Evolutionary conservation across 345 rosid species (phyloP), one percentile per base, ranked within the genome.

Genomic region (Dimocarpus longan): DNA sequence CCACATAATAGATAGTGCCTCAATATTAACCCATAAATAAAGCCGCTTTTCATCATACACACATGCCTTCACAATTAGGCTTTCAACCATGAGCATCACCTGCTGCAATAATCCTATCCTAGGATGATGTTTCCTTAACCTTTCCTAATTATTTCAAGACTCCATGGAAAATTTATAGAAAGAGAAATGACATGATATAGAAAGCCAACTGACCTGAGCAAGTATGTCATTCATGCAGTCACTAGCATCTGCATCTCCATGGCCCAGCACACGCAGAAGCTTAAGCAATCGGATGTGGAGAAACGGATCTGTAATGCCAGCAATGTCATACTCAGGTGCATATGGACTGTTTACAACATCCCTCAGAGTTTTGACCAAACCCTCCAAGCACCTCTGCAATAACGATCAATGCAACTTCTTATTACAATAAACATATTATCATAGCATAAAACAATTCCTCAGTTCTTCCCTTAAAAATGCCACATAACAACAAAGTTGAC

Each of bases 211-310:
- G 43, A 94, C 99, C 97, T 97, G 99, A 37, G 98, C 99, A 78
- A 97, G 98, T 80, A 97, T 93, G 87, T 97, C 99, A 82, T 94
- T 97, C 99, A 97, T 97, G 81, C 83, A 71, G 79, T 97, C 99
- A 86, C 99, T 97, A 70, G 97, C 92, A 85, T 91, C 98, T 24
- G 91, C 89, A 81, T 97, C 99, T 85, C 98, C 98, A 37, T 97
- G 98, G 60, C 99, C 99, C 88, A 97, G 79, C 48, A 89, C 86
- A 71, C 92, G 92, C 89, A 97, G 80, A 80, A 94, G 93, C 89
- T 63, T 93, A 80, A 97, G 99, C 89, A 97, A 85, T 85, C 97
- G 89, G 82, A 97, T 93, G 86, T 97, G 99, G 76, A 97, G 98
- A 80, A 97, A 97, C 72, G 99, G 99, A 79, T 97, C 99, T 56